Evolutionary conservation across 2,329 filamentous ascomycete genomes (phyloP).

Genomic region (Cladosporium sp.): DNA sequence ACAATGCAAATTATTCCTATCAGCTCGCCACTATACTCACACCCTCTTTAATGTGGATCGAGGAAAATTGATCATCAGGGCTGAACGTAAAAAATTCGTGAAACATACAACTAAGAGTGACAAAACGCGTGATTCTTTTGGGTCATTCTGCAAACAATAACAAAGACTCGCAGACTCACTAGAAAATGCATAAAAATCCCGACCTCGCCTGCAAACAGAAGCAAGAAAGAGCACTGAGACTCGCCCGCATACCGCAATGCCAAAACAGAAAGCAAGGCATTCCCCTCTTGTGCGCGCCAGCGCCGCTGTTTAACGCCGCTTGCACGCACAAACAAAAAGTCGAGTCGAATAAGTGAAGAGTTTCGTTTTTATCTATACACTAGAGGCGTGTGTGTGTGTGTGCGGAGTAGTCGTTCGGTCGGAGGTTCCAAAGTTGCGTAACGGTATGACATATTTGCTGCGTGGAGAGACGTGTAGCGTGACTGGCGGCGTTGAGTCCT

Average conservation of each 20-base stretch:
- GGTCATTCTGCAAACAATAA: constrained; percentile 12
- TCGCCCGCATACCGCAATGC: constrained; percentile 11
- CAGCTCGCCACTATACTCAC: no score
- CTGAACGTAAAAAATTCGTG: neutral
- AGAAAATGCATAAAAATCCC: constrained; percentile 8
- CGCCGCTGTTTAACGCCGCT: constrained; percentile 8
- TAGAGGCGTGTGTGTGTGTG: constrained; percentile 1
- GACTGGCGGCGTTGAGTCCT: neutral
- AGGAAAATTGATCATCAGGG: no score
- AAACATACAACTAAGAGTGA: neutral
- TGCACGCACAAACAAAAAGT: constrained; percentile 1
- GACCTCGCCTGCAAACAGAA: constrained; percentile 2
- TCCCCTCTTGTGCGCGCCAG: constrained; percentile 1
- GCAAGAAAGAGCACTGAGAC: neutral
- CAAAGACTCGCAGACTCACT: constrained; percentile 12
- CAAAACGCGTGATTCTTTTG: constrained; percentile 12
- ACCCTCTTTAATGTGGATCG: no score
- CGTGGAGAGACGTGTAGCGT: constrained; percentile 3
- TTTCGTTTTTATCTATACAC: constrained; percentile 13
- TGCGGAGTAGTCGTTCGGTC: neutral
- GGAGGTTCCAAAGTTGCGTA: neutral
- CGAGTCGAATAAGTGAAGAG: neutral
- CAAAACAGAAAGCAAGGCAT: constrained; percentile 1
- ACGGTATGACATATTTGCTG: neutral
- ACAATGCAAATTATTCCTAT: no score